These are phyloP conservation scores for Nevesoporus exiguus DNA, from an alignment of 768 basidiomycete species.

Conservation along the genomic window DNA sequence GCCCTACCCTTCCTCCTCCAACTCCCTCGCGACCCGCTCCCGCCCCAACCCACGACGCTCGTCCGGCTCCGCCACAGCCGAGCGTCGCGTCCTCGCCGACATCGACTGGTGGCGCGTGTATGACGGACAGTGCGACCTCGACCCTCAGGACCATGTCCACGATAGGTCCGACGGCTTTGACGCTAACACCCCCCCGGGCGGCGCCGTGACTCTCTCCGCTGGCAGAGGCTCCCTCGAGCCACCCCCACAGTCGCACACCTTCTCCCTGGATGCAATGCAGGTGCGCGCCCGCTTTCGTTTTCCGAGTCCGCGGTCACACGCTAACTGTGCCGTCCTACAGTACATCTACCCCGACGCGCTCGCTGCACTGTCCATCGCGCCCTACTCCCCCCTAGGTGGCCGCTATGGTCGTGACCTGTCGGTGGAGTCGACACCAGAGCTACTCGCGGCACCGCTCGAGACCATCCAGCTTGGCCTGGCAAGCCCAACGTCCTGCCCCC, in stretches of 20 bases:
- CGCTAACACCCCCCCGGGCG: conserved; percentile 15
- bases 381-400: conserved; percentile 46
- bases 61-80: conserved; percentile 61
- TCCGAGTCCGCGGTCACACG: not conserved
- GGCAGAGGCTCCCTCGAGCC: conserved; percentile 38
- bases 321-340: conserved; percentile 26
- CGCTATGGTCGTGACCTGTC: conserved; percentile 44
- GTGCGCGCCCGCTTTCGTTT: conserved; percentile 10
- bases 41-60: conserved; percentile 48
- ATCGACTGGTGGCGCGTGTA: conserved; percentile 86
- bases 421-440: conserved; percentile 55
- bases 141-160: conserved; percentile 33
- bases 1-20: conserved; percentile 52
- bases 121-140: conserved; percentile 62
- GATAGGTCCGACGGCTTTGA: conserved; percentile 16
- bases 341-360: conserved; percentile 41
- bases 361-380: conserved; percentile 50
- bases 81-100: conserved; percentile 75
- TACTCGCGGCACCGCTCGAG: conserved; percentile 37
- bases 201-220: conserved; percentile 34
- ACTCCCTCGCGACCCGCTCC: conserved; percentile 35
- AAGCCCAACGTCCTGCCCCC: conserved; percentile 38
- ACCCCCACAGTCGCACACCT: conserved; percentile 28
- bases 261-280: conserved; percentile 26
- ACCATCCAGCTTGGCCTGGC: conserved; percentile 36